phyloP scores from a whole-genome alignment of 805 yeast genomes.

The Candida ortonii region DNA sequence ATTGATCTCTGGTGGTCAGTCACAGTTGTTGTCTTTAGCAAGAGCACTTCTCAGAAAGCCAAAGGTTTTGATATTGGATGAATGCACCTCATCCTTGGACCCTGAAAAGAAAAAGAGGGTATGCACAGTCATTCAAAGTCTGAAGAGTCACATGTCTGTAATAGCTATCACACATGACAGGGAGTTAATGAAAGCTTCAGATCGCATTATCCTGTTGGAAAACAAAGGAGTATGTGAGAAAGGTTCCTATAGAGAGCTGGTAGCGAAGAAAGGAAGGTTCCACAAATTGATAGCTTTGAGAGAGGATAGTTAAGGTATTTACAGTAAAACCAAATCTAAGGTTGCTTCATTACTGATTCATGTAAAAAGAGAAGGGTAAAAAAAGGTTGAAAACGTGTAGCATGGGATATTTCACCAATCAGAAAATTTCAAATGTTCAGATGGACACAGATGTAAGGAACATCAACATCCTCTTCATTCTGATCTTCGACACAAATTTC shows the following conservation, averaged over 20 bases:
- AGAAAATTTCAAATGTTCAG: no score
- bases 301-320: no score
- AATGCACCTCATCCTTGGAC: constrained; percentile 87
- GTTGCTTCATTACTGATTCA: no score
- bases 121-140: constrained; percentile 42
- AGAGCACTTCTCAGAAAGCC: constrained; percentile 75
- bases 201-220: constrained; percentile 46
- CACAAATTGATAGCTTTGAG: constrained; percentile 1
- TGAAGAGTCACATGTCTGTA: constrained; percentile 37
- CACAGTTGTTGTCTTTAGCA: constrained; percentile 81
- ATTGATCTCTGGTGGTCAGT: constrained; percentile 85
- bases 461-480: constrained; percentile 92
- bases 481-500: constrained; percentile 92
- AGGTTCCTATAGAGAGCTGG: no score
- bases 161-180: constrained; percentile 73
- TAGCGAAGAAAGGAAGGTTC: constrained; percentile 44
- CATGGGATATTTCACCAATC: no score
- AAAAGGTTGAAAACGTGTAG: no score
- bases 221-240: no score
- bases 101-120: constrained; percentile 52
- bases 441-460: constrained; percentile 78
- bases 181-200: constrained; percentile 61
- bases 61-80: constrained; percentile 70
- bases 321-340: no score
- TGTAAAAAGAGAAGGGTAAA: no score